Conservation (phyloP, 164 flowering plant species). For the Litsea cubeba region DNA sequence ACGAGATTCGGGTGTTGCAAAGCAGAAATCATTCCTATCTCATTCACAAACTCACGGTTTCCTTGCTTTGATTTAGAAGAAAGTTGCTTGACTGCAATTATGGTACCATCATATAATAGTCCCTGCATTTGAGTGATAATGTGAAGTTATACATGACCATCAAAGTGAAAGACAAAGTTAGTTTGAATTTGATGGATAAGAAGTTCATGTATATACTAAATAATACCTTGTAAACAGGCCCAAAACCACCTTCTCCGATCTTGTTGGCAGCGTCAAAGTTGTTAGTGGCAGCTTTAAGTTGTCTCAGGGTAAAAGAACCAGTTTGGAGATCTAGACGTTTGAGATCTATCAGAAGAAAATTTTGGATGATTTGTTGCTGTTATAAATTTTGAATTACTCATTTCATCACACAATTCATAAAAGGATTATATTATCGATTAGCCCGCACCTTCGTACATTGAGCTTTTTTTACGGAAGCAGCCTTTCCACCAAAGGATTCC, state of each 20-base stretch:
- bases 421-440: too few species aligned
- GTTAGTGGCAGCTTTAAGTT: conserved; percentile 46
- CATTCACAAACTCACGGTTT: conserved; percentile 41
- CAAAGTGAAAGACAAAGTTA: too few species aligned
- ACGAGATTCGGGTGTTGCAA: conserved; percentile 44
- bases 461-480: too few species aligned
- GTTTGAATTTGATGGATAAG: too few species aligned
- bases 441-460: too few species aligned
- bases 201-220: too few species aligned
- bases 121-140: conserved; percentile 19
- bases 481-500: too few species aligned
- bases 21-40: conserved; percentile 42
- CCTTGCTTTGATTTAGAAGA: conserved; percentile 43
- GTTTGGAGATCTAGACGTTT: conserved; percentile 33
- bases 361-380: too few species aligned
- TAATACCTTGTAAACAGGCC: conserved; percentile 46
- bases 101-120: conserved; percentile 27
- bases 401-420: too few species aligned
- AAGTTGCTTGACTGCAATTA: conserved; percentile 41
- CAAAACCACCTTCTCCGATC: conserved; percentile 74
- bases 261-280: conserved; percentile 41
- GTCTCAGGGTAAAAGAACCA: conserved; percentile 35
- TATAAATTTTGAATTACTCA: too few species aligned
- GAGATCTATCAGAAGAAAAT: conserved; percentile 18
- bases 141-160: not conserved